Evolutionary conservation across 2,329 filamentous ascomycete genomes (phyloP).

Genomic region (Trichoderma aggressivum): DNA sequence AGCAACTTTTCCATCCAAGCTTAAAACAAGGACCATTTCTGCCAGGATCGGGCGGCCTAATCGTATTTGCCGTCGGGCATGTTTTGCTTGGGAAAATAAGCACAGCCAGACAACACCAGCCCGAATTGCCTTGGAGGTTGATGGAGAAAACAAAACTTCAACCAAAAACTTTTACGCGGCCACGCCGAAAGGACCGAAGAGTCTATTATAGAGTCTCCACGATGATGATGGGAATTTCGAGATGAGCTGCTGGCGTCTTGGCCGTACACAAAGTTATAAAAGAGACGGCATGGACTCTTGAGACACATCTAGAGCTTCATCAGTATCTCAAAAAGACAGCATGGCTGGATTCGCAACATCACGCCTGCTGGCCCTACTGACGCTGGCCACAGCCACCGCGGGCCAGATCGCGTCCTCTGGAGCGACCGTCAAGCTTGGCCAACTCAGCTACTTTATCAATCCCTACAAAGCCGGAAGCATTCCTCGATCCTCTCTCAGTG

Average conservation of each 20-base stretch:
- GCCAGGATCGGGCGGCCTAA: not conserved
- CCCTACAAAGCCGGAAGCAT: not conserved
- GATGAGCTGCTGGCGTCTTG: rapidly evolving
- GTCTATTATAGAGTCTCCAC: not conserved
- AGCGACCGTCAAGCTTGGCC: not conserved
- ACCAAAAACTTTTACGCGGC: too few relatives aligned
- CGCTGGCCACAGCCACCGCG: not conserved
- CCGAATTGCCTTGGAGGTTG: not conserved
- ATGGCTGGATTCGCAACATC: not conserved
- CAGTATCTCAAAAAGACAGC: not conserved
- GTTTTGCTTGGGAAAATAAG: not conserved
- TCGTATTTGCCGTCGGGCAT: not conserved
- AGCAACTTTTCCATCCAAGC: not conserved
- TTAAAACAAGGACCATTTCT: not conserved
- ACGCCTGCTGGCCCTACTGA: not conserved
- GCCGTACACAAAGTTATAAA: not conserved
- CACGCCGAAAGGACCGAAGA: too few relatives aligned
- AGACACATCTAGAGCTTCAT: not conserved
- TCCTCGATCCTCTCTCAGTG: not conserved
- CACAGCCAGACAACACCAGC: not conserved
- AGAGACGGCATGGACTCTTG: not conserved
- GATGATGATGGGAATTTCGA: not conserved
- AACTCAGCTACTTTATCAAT: not conserved
- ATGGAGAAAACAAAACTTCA: too few relatives aligned
- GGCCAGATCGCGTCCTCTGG: not conserved